phyloP scores from a whole-genome alignment of 257 asterid genomes.

The Solanum gracilifrons region DNA sequence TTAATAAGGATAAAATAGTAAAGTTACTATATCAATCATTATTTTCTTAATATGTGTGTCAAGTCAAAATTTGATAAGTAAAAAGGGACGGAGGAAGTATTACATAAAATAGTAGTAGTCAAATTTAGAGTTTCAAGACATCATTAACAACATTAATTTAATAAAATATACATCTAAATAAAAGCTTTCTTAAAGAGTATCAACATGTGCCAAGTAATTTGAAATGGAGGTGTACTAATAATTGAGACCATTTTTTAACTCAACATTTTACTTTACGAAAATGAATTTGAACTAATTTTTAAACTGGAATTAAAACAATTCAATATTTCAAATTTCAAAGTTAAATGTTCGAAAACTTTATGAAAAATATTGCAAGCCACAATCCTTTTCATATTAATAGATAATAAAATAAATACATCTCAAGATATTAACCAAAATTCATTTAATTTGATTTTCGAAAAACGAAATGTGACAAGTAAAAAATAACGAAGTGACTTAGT shows the following conservation, averaged over 20 bases:
- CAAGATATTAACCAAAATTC: background rate
- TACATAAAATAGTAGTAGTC: background rate
- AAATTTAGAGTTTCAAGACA: background rate
- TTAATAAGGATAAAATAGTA: background rate
- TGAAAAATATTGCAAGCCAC: too few species aligned
- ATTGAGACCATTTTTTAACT: background rate
- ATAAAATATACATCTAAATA: background rate
- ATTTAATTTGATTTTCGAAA: too few species aligned
- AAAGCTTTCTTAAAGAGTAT: background rate
- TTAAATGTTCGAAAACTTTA: too few species aligned
- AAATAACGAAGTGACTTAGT: too few species aligned
- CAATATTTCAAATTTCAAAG: background rate
- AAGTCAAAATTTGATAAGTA: too few species aligned
- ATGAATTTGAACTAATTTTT: background rate
- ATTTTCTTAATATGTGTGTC: too few species aligned
- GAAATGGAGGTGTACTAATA: background rate
- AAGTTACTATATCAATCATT: background rate
- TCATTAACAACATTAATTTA: background rate
- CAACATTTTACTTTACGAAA: background rate
- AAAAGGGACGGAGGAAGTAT: background rate
- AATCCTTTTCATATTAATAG: too few species aligned
- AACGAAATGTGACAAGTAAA: too few species aligned
- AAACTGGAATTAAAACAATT: background rate
- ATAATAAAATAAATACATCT: too few species aligned
- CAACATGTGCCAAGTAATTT: background rate